These are phyloP conservation scores for Penicillium odoratum DNA, from an alignment of 495 filamentous ascomycete genomes.

Conservation along the genomic window DNA sequence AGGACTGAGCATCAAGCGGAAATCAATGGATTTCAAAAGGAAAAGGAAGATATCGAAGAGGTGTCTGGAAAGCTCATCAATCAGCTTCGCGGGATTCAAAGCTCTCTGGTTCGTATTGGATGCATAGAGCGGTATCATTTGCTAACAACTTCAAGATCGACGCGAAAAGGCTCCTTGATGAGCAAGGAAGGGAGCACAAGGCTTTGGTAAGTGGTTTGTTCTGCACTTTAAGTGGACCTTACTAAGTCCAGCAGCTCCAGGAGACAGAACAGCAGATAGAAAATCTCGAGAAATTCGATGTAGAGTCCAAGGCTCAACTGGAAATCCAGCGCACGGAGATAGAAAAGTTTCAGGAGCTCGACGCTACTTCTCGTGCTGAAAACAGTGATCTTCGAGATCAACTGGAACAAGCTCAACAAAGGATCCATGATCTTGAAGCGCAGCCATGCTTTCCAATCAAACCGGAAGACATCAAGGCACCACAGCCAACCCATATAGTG, in stretches of 20 bases:
- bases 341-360: slow-evolving; percentile 21
- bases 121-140: not conserved
- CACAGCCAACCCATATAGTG: slow-evolving; percentile 6
- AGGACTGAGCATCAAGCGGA: not conserved
- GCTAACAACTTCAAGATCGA: slow-evolving; percentile 27
- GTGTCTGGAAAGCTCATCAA: slow-evolving; percentile 9
- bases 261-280: slow-evolving; percentile 9
- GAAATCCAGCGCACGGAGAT: slow-evolving; percentile 24
- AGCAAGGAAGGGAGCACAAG: not conserved
- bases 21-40: slow-evolving; percentile 11
- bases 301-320: slow-evolving; percentile 17
- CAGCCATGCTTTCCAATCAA: not conserved
- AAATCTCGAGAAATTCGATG: slow-evolving; percentile 17
- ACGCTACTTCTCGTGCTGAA: slow-evolving; percentile 18
- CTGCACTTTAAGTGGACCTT: not conserved
- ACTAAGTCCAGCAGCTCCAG: slow-evolving; percentile 1
- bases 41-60: slow-evolving; percentile 26
- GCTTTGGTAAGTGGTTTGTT: not conserved
- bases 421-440: slow-evolving; percentile 18
- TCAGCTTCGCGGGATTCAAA: slow-evolving; percentile 23
- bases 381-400: slow-evolving; percentile 22
- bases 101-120: slow-evolving; percentile 27
- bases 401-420: slow-evolving; percentile 27
- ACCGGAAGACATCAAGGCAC: not conserved
- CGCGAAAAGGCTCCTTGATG: slow-evolving; percentile 11